These are phyloP conservation scores for Diplodia mutila DNA, from an alignment of 2,329 filamentous ascomycete genomes.

Conservation along the genomic window DNA sequence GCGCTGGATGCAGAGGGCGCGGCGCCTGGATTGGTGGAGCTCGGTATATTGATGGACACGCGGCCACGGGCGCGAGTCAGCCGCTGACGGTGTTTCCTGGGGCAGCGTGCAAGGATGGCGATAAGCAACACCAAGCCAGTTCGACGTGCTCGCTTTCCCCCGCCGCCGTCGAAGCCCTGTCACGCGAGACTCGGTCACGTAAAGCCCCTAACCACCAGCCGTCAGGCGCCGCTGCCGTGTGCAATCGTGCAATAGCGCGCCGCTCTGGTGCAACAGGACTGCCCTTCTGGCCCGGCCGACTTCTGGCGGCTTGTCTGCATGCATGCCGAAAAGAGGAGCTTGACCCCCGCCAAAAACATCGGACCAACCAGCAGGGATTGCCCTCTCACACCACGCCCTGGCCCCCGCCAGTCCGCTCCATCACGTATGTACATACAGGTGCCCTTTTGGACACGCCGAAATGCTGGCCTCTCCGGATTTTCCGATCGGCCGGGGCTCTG, in stretches of 20 bases:
- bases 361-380: too few species aligned
- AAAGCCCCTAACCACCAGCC: not conserved
- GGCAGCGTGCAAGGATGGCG: constrained; percentile 3
- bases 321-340: constrained; percentile 8
- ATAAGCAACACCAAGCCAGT: constrained; percentile 24
- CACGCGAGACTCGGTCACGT: constrained; percentile 17
- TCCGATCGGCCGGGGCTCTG: not conserved
- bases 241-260: not conserved
- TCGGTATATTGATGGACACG: constrained; percentile 14
- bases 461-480: not conserved
- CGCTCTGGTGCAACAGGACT: not conserved
- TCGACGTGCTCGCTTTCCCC: not conserved
- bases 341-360: not conserved
- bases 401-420: not conserved
- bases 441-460: constrained; percentile 13
- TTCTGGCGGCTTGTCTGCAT: constrained; percentile 1
- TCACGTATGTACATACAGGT: constrained; percentile 8
- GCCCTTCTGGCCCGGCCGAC: too few species aligned
- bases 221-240: not conserved
- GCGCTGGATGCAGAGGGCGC: not conserved
- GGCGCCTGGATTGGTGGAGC: constrained; percentile 14
- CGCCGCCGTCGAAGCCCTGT: not conserved
- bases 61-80: constrained; percentile 23
- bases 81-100: constrained; percentile 17
- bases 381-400: constrained; percentile 2